These are phyloP conservation scores for Hanseniaspora guilliermondii DNA, from an alignment of 805 yeast genomes.

Conservation along the genomic window DNA sequence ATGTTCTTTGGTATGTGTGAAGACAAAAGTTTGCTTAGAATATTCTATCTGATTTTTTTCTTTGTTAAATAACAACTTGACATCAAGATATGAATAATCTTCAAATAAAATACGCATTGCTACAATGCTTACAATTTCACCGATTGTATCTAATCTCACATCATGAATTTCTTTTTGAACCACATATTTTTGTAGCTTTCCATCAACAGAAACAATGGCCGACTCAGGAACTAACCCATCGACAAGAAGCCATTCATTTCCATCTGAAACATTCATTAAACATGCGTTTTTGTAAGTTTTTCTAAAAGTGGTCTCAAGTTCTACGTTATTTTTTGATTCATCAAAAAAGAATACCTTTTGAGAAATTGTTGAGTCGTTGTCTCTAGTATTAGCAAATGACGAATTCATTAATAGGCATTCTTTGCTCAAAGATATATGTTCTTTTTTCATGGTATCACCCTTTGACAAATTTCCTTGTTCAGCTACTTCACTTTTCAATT, in stretches of 20 bases:
- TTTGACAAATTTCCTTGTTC: too few relatives aligned
- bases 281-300: not conserved
- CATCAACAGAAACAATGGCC: not conserved
- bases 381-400: not conserved
- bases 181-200: conserved; percentile 23
- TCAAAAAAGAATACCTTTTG: not conserved
- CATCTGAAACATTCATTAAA: not conserved
- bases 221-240: not conserved
- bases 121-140: conserved; percentile 24
- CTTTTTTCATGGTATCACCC: too few relatives aligned
- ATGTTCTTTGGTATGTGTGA: not conserved
- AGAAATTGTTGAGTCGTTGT: not conserved
- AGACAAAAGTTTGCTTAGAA: not conserved
- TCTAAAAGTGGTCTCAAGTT: not conserved
- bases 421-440: too few relatives aligned
- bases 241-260: not conserved
- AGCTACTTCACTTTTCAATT: conserved; percentile 10
- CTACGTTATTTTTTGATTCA: not conserved
- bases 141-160: not conserved
- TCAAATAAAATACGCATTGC: conserved; percentile 62
- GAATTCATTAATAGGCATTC: too few relatives aligned
- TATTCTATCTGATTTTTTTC: conserved; percentile 30
- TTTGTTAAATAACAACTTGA: conserved; percentile 35
- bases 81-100: conserved; percentile 55
- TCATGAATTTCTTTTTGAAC: conserved; percentile 45